Evolutionary conservation across 169 alveolate species (phyloP).

Genomic region (Ichthyophthirius multifiliis): DNA sequence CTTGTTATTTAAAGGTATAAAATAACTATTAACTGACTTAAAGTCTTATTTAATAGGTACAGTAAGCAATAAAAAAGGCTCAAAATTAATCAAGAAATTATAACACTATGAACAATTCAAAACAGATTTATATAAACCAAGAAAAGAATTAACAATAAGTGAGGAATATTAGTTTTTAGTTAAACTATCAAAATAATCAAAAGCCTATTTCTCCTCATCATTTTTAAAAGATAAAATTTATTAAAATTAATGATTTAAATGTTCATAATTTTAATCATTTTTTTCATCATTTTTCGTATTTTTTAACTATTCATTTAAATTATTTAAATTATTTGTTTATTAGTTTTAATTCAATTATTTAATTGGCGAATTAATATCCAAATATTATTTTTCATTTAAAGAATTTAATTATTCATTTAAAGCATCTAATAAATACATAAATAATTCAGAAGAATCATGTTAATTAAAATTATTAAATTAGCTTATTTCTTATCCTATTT

Average conservation of each 20-base stretch:
- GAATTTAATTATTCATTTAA: not conserved
- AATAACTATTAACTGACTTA: no score
- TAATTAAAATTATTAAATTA: not conserved
- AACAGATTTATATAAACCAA: not conserved
- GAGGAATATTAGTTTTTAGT: not conserved
- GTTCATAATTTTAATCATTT: not conserved
- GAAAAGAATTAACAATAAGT: not conserved
- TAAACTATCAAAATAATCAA: not conserved
- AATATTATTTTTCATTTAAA: not conserved
- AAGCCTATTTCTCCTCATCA: not conserved
- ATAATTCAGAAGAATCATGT: constrained; percentile 10
- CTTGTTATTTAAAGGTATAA: no score
- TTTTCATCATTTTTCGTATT: not conserved
- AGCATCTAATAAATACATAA: not conserved
- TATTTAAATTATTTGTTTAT: no score
- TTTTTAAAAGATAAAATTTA: no score
- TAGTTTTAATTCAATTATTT: no score
- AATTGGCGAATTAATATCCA: no score
- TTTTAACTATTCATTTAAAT: no score
- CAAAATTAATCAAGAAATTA: not conserved
- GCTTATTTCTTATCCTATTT: no score
- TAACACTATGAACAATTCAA: not conserved
- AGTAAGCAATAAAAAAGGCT: not conserved
- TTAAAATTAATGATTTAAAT: not conserved
- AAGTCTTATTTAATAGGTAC: no score